Base-by-base conservation (phyloP, 768 basidiomycete genomes). In the Pleurotus giganteus region DNA sequence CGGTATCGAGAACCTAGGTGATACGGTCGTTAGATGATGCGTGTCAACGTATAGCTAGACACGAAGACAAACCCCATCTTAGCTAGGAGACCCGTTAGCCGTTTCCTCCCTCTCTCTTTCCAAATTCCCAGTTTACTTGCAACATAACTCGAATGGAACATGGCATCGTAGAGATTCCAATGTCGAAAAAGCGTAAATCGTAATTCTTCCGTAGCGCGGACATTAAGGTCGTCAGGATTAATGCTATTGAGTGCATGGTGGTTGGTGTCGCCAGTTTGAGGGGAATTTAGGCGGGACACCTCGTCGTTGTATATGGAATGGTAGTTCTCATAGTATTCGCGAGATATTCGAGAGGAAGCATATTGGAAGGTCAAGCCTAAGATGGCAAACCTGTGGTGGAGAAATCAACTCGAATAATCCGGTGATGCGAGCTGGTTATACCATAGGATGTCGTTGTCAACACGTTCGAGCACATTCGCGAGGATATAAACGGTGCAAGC, bases 111-210 rank as follows among this genome's bases (percentile, higher is more conserved):
- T 53, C 85, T 82, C 68, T 98, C 96, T 65, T 90, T 94, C 97
- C 97, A 98, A 53, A 96, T 91, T 2, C 94, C 94, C 56, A 99
- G 79, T 69, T 93, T 94, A 47, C 91, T 88, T 5, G 94, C 95
- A 15, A 99, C 88, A 63, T 98, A 99, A 55, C 90, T 91, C 2
- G 94, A 97, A 69, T 99, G 96, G 63, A 88, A 87, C 97, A 99
- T 98, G 9, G 95, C 86, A 65, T 99, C 97, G 66, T 98, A 98
- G 43, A 99, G 72, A 27, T 89, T 98, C 97, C 97, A 99, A 72
- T 98, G 97, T 54, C 96, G 81, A 66, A 95, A 94, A 52, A 98
- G 80, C 72, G 88, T 94, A 69, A 99, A 98, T 23, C 97, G 81
- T 52, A 98, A 75, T 69, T 99, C 97, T 49, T 95, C 93, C 28